Evolutionary conservation across 78 protist species (phyloP).

Genomic region (Dictyostelium intermedium): DNA sequence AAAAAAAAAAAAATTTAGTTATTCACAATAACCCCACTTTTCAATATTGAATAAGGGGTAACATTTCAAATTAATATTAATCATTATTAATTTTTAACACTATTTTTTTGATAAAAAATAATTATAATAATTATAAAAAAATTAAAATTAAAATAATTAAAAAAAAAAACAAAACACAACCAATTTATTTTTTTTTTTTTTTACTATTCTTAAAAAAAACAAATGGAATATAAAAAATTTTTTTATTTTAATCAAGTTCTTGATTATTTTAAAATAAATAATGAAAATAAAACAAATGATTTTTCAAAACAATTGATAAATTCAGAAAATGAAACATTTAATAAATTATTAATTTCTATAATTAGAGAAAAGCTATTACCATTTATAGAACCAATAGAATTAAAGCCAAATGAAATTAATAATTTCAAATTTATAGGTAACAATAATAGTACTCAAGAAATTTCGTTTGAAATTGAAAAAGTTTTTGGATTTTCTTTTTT

Average conservation of each 20-base stretch:
- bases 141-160: too few relatives aligned
- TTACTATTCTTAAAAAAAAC: too few relatives aligned
- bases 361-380: conserved; percentile 7
- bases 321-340: conserved; percentile 11
- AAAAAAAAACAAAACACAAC: too few relatives aligned
- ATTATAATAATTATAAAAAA: too few relatives aligned
- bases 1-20: too few relatives aligned
- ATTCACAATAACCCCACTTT: too few relatives aligned
- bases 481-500: conserved; percentile 19
- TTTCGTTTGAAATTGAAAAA: not conserved
- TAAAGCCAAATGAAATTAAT: not conserved
- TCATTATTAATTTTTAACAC: too few relatives aligned
- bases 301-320: not conserved
- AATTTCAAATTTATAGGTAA: not conserved
- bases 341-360: conserved; percentile 7
- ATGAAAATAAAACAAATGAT: not conserved
- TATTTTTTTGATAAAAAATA: too few relatives aligned
- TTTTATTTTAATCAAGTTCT: not conserved
- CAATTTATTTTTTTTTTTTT: too few relatives aligned
- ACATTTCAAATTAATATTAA: too few relatives aligned
- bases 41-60: too few relatives aligned
- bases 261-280: not conserved
- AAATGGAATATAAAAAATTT: not conserved
- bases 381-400: not conserved
- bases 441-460: not conserved